A percentile compares a stretch with the other conserved stretches of the same genome.
Conservation (phyloP, 108 stramenopile species). For the Asterionellopsis glacialis region DNA sequence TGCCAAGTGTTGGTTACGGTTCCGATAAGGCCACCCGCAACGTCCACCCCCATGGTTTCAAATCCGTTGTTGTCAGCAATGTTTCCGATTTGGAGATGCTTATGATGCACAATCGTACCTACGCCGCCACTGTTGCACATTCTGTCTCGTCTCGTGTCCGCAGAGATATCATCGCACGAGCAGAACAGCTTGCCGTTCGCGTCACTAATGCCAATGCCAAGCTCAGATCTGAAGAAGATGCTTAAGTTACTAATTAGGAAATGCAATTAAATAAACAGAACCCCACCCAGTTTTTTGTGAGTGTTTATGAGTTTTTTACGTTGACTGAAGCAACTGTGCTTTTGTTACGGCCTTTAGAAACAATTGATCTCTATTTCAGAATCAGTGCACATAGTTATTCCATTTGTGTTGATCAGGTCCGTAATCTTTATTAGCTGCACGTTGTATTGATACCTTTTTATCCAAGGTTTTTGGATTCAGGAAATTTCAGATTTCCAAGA, state of each 20-base stretch:
- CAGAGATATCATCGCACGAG: slow-evolving; percentile 94
- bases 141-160: slow-evolving; percentile 90
- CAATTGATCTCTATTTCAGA: too few relatives aligned
- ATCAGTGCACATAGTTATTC: too few relatives aligned
- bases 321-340: too few relatives aligned
- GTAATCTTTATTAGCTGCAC: too few relatives aligned
- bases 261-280: too few relatives aligned
- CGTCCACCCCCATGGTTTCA: slow-evolving; percentile 98
- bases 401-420: too few relatives aligned
- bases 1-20: slow-evolving; percentile 99
- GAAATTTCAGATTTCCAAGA: too few relatives aligned
- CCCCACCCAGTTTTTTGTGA: too few relatives aligned
- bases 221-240: slow-evolving; percentile 94
- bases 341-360: too few relatives aligned
- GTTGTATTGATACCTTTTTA: too few relatives aligned
- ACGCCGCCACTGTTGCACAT: slow-evolving; percentile 97
- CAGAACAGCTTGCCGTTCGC: slow-evolving; percentile 95
- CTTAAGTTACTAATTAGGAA: slow-evolving; percentile 50
- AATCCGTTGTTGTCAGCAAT: slow-evolving; percentile 95
- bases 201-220: slow-evolving; percentile 70
- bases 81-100: slow-evolving; percentile 98
- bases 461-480: too few relatives aligned
- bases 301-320: too few relatives aligned
- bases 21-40: slow-evolving; percentile 98
- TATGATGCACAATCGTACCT: slow-evolving; percentile 99